Conservation (phyloP, 805 yeast species). For the Candida rishiriensis region DNA sequence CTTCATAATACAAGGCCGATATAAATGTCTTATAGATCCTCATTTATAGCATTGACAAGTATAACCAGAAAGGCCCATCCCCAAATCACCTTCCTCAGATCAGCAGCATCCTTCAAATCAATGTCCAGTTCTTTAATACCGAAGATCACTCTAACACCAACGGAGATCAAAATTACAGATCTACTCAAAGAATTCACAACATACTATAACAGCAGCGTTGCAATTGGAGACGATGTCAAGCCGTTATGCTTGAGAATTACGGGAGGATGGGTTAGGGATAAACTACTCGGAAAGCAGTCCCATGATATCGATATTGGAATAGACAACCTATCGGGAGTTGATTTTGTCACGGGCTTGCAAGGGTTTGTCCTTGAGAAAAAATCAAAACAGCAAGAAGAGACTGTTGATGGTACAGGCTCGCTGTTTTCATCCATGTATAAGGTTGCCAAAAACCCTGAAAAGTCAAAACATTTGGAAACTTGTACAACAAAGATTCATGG, state of each 20-base stretch:
- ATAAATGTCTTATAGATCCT: too few species aligned
- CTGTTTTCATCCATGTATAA: constrained; percentile 53
- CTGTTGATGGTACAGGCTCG: constrained; percentile 2
- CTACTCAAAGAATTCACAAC: constrained; percentile 24
- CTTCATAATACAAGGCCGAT: too few species aligned
- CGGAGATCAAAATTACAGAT: constrained; percentile 22
- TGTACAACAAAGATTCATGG: constrained; percentile 86
- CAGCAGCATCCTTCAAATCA: too few species aligned
- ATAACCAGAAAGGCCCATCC: too few species aligned
- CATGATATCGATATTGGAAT: constrained; percentile 93
- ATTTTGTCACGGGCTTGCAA: constrained; percentile 67
- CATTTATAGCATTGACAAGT: too few species aligned
- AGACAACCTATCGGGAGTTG: constrained; percentile 78
- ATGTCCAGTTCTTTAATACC: constrained; percentile 1
- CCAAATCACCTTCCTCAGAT: too few species aligned
- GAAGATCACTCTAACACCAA: constrained; percentile 16
- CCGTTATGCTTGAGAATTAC: constrained; percentile 63
- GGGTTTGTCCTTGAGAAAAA: constrained; percentile 37
- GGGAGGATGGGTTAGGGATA: constrained; percentile 99
- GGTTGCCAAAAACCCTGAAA: constrained; percentile 89
- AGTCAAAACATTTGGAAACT: constrained; percentile 93
- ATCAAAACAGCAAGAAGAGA: constrained; percentile 11
- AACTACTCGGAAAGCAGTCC: constrained; percentile 71
- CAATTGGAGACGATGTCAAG: constrained; percentile 1
- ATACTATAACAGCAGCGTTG: constrained; percentile 18